These are phyloP conservation scores for Oryza punctata DNA, from an alignment of 176 grass and related monocot species.

Conservation along the genomic window DNA sequence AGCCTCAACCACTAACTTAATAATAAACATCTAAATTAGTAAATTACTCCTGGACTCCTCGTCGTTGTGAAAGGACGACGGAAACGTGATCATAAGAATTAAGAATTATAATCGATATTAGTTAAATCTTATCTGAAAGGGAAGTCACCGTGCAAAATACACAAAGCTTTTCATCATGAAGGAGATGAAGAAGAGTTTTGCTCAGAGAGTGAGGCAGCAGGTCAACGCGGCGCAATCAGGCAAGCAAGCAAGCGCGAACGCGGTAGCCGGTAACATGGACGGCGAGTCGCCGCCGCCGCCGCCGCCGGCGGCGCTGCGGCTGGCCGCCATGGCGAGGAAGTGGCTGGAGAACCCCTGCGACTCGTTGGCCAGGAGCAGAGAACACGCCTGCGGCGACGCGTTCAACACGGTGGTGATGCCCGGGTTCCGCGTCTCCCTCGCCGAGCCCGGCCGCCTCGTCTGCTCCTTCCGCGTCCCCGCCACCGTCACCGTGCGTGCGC, in stretches of 20 bases:
- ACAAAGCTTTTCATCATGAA: too few relatives aligned
- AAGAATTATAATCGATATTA: too few relatives aligned
- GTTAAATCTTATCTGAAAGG: background rate
- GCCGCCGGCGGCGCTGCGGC: background rate
- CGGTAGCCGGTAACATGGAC: background rate
- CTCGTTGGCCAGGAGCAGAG: background rate
- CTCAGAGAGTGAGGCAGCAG: too few relatives aligned
- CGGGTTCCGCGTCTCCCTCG: slow-evolving; percentile 37
- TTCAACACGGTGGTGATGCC: slow-evolving; percentile 35
- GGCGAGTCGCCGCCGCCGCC: background rate
- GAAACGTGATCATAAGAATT: background rate
- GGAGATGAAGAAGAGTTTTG: too few relatives aligned
- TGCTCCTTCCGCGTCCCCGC: slow-evolving; percentile 55
- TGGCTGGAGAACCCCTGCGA: slow-evolving; percentile 12
- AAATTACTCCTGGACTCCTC: background rate
- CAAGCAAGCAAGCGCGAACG: too few relatives aligned
- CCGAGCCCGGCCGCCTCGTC: slow-evolving; percentile 35
- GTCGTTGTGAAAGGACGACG: background rate
- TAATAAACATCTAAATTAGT: background rate
- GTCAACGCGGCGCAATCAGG: too few relatives aligned
- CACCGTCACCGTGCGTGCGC: slow-evolving; percentile 52
- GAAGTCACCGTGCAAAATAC: background rate
- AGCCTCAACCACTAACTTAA: too few relatives aligned
- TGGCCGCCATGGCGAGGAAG: background rate
- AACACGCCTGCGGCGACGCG: background rate